Base-by-base conservation (phyloP, 176 grass and related monocot genomes). In the Lolium multiflorum region DNA sequence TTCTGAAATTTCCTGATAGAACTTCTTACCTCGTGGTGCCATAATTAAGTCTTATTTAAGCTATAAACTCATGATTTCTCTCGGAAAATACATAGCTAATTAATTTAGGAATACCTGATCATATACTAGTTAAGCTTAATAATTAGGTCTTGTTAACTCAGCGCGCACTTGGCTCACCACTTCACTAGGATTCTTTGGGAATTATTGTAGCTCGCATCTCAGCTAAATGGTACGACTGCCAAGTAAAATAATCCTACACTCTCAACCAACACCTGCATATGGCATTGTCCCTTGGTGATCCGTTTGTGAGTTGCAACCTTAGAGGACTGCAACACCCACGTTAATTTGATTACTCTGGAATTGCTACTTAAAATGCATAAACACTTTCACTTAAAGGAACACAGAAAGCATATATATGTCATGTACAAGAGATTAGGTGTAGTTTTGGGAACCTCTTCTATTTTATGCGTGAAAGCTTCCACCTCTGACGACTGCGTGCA, bases 101-200 rank as follows among this genome's bases (percentile, higher is more conserved):
- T 43, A 35, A 35, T 35, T 35, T 35, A 43, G 41, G 41, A 43
- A 43, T 43, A 43, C 41, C 41, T 43, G 41, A 43, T 43, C 41
- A 43, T 43, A 43, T 43, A 35, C 2, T 35, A 35, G 31, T 35
- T 35, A 35, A 35, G 31, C 31, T 35, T 35, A 35, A 35, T 35
- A 35, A 35, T 35, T 35, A 35, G 31, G 31, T 35, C 31, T 35
- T 35, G 31, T 35, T 35, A 35, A 35, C 31, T 35, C 31, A 35
- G 31, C 31, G 31, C 31, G 31, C 31, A 35, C 31, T 35, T 35
- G 31, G 31, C 31, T 35, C 31, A 35, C 65, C 65, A 69, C 35
- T 57, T 89, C 82, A 89, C 56, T 89, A 63, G 67, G 87, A 81
- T 89, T 80, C 87, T 74, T 84, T 84, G 10, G 35, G 57, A 89